Percentiles rank a stretch among this genome's conserved stretches.
phyloP scores from a whole-genome alignment of 768 basidiomycete genomes.

The Collybia mongolica region DNA sequence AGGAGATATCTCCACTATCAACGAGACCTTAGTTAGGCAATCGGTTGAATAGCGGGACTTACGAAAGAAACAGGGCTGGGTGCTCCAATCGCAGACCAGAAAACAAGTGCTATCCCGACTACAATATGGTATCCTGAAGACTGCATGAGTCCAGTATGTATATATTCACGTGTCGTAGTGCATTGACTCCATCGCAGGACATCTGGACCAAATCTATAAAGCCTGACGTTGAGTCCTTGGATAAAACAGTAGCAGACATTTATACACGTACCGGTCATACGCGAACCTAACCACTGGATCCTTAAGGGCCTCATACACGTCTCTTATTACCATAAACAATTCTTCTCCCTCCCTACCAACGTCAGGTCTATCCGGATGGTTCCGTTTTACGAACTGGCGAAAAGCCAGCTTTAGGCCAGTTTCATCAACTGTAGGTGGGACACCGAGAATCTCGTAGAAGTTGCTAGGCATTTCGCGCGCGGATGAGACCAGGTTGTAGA shows the following conservation, averaged over 20 bases:
- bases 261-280: constrained; percentile 65
- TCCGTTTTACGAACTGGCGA: constrained; percentile 66
- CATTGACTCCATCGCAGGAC: constrained; percentile 68
- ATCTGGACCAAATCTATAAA: constrained; percentile 73
- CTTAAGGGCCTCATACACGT: constrained; percentile 77
- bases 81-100: constrained; percentile 62
- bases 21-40: constrained; percentile 4
- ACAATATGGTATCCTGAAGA: constrained; percentile 68
- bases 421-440: constrained; percentile 63
- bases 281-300: constrained; percentile 79
- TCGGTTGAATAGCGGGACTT: constrained; percentile 33
- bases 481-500: constrained; percentile 62
- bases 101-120: constrained; percentile 52
- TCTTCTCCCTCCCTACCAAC: constrained; percentile 56
- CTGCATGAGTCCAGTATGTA: constrained; percentile 61
- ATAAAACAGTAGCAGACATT: constrained; percentile 9
- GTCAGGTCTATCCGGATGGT: constrained; percentile 76
- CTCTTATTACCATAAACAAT: constrained; percentile 67
- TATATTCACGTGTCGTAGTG: constrained; percentile 66
- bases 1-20: constrained; percentile 77
- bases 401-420: constrained; percentile 69
- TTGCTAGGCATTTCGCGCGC: constrained; percentile 61
- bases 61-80: constrained; percentile 65
- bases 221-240: background rate
- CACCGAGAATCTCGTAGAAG: constrained; percentile 75